Evolutionary conservation across 768 basidiomycete genomes (phyloP), one percentile per base, ranked within the genome.

Genomic region (Suillus placidus): DNA sequence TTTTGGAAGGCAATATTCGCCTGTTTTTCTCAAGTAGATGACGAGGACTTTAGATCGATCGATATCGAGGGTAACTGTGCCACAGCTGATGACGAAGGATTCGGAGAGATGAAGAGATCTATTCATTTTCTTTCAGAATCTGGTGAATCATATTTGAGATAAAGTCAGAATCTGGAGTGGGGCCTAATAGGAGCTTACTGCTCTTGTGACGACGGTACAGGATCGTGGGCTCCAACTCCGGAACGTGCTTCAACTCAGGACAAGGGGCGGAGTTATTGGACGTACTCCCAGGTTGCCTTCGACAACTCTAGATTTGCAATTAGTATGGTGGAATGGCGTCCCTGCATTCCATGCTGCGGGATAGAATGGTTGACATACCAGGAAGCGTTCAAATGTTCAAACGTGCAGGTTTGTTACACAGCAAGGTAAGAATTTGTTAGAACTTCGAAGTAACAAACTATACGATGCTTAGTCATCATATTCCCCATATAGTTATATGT

Each of bases 1-100:
- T 67, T 88, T 89, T 40, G 89, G 85, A 14, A 89, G 81, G 6
- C 87, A 69, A 69, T 75, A 79, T 13, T 69, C 45, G 13, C 61
- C 55, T 57, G 35, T 61, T 18, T 14, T 62, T 38, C 45, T 47
- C 37, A 32, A 60, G 45, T 47, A 47, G 45, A 47, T 47, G n/a
- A 47, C n/a, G 45, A 47, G 45, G n/a, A n/a, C 45, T 47, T 47
- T 47, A 47, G n/a, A 47, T 47, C 12, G 45, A 47, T 47, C 45
- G 45, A 47, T 47, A n/a, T 47, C 45, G 45, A 47, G 20, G 45
- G 45, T 47, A n/a, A 47, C n/a, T n/a, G 45, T 47, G 45, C 45
- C 45, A 47, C 45, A 47, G n/a, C n/a, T 47, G 45, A 47, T 47
- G 45, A 47, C 45, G 10, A 47, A 47, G 45, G 45, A 47, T 47